phyloP scores from a whole-genome alignment of 257 asterid genomes.

The Nicotiana undulata region DNA sequence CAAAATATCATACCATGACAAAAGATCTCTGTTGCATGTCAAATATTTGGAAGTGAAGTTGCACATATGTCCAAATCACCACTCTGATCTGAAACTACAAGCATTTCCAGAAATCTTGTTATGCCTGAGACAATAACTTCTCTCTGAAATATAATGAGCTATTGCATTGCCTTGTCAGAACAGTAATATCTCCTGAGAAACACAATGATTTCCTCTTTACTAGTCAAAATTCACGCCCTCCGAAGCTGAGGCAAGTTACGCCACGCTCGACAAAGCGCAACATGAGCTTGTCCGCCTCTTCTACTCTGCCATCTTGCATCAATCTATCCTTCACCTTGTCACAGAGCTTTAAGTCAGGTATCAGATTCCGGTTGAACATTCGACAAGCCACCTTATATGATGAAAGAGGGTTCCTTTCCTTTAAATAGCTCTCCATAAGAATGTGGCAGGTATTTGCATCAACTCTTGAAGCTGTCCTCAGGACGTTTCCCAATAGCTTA shows the following conservation, averaged over 20 bases:
- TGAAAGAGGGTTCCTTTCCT: slow-evolving; percentile 54
- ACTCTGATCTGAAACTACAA: background rate
- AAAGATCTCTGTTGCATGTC: background rate
- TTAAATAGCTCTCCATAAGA: slow-evolving; percentile 61
- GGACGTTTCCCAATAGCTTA: slow-evolving; percentile 63
- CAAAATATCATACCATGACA: background rate
- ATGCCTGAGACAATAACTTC: background rate
- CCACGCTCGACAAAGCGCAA: slow-evolving; percentile 81
- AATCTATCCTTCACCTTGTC: slow-evolving; percentile 64
- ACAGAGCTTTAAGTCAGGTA: slow-evolving; percentile 78
- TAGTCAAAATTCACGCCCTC: background rate
- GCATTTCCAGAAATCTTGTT: background rate
- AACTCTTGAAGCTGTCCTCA: slow-evolving; percentile 58
- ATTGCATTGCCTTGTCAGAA: background rate
- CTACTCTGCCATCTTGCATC: slow-evolving; percentile 31
- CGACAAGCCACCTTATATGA: slow-evolving; percentile 85
- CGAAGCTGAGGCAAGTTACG: slow-evolving; percentile 22
- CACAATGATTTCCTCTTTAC: slow-evolving; percentile 1
- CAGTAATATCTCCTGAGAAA: background rate
- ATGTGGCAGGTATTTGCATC: slow-evolving; percentile 63
- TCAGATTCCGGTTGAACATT: slow-evolving; percentile 78
- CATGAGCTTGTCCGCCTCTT: slow-evolving; percentile 88
- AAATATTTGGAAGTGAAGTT: background rate
- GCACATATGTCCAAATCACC: background rate
- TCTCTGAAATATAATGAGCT: background rate